Conservation (phyloP, 108 stramenopile species). For the Pseudonitzschia pungens region DNA sequence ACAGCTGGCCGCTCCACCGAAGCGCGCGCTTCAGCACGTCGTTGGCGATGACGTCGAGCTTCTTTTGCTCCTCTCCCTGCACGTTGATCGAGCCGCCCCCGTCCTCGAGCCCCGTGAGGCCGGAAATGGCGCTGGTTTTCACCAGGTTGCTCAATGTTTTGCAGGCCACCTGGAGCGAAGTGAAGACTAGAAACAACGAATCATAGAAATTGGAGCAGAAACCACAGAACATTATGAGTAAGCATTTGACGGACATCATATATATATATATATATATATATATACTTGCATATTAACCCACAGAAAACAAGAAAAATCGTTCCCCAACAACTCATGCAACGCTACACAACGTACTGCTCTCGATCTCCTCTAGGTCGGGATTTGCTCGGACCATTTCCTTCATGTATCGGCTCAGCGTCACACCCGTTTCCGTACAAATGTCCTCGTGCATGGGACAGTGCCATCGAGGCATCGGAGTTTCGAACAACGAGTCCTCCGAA, state of each 20-base stretch:
- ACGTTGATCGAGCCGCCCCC: conserved; percentile 61
- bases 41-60: conserved; percentile 92
- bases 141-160: conserved; percentile 87
- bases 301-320: not conserved
- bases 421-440: conserved; percentile 42
- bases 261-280: no score
- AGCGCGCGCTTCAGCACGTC: conserved; percentile 89
- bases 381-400: conserved; percentile 41
- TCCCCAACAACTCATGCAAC: not conserved
- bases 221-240: no score
- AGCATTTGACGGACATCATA: no score
- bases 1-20: conserved; percentile 56
- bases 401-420: conserved; percentile 48
- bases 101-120: conserved; percentile 41
- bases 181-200: no score
- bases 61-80: conserved; percentile 82
- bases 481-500: conserved; percentile 16
- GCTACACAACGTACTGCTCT: conserved; percentile 21
- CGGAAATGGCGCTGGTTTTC: conserved; percentile 22
- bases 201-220: no score
- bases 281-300: not conserved
- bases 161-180: conserved; percentile 79
- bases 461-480: conserved; percentile 18
- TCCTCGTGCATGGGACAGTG: conserved; percentile 34
- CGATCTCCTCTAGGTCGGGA: conserved; percentile 55